phyloP scores from a whole-genome alignment of 306 rosid species.

The Quercus cerris region DNA sequence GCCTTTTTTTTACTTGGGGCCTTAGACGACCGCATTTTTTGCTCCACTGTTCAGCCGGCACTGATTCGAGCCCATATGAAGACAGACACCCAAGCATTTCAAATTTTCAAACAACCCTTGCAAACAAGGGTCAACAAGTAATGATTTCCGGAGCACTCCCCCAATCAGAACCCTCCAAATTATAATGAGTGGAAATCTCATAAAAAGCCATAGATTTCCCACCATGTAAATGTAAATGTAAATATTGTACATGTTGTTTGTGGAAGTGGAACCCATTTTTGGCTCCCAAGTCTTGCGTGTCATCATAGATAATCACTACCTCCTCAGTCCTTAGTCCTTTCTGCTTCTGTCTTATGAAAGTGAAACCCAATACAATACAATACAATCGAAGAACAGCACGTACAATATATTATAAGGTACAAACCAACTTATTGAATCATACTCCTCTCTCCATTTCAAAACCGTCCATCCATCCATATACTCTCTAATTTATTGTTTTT shows the following conservation, averaged over 20 bases:
- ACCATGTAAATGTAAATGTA: conserved; percentile 5
- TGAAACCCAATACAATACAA: background rate
- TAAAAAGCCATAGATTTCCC: conserved; percentile 23
- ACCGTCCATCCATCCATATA: background rate
- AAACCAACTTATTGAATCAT: background rate
- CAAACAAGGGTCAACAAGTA: conserved; percentile 24
- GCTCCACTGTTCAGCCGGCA: too few species aligned
- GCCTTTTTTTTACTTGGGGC: too few species aligned
- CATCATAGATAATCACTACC: conserved; percentile 39
- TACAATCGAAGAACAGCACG: background rate
- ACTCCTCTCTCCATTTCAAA: background rate
- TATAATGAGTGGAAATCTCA: conserved; percentile 32
- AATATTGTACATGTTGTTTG: too few species aligned
- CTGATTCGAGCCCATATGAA: too few species aligned
- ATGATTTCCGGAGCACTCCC: conserved; percentile 27
- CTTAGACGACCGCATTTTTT: too few species aligned
- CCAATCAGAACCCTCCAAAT: conserved; percentile 48
- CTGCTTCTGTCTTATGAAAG: background rate
- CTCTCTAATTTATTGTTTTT: too few species aligned
- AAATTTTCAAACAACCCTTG: background rate
- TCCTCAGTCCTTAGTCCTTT: background rate
- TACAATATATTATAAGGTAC: background rate
- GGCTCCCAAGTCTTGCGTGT: conserved; percentile 25
- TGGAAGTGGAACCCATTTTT: conserved; percentile 45
- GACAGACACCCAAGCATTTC: background rate